These are phyloP conservation scores for Yamadazyma spencermartinsiae DNA, from an alignment of 1,139 yeast genomes.

Conservation along the genomic window DNA sequence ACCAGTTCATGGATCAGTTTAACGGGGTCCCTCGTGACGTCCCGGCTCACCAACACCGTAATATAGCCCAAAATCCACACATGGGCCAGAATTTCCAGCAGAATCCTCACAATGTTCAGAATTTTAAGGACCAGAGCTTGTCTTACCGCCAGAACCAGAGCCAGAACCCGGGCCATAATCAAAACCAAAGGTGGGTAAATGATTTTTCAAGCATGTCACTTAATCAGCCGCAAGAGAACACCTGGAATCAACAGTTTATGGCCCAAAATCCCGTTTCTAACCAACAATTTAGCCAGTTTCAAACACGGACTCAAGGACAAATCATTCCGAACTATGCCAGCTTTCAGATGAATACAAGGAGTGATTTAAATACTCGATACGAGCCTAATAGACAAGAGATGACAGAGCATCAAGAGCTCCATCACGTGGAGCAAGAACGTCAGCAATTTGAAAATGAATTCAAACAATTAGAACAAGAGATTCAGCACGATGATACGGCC, in stretches of 20 bases:
- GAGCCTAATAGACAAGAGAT: slow-evolving; percentile 8
- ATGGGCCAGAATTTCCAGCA: slow-evolving; percentile 10
- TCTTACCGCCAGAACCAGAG: slow-evolving; percentile 12
- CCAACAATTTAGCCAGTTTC: slow-evolving; percentile 6
- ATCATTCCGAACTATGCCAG: slow-evolving; percentile 8
- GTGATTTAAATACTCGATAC: slow-evolving; percentile 13
- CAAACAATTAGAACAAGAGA: slow-evolving; percentile 36
- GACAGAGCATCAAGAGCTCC: slow-evolving; percentile 34
- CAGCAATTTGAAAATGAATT: slow-evolving; percentile 37
- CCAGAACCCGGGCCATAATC: slow-evolving; percentile 4
- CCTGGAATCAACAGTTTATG: slow-evolving; percentile 32
- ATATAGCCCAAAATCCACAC: too few species aligned
- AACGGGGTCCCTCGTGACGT: slow-evolving; percentile 11
- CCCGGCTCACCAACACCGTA: too few species aligned
- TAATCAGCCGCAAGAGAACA: slow-evolving; percentile 12
- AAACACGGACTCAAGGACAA: slow-evolving; percentile 7
- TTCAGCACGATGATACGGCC: slow-evolving; percentile 16
- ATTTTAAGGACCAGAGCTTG: slow-evolving; percentile 11
- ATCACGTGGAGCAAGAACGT: slow-evolving; percentile 28
- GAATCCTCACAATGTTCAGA: slow-evolving; percentile 14
- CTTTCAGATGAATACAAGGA: slow-evolving; percentile 10
- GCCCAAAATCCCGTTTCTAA: slow-evolving; percentile 9
- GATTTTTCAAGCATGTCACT: slow-evolving; percentile 33
- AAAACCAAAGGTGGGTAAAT: slow-evolving; percentile 28
- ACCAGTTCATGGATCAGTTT: slow-evolving; percentile 21